phyloP scores from a whole-genome alignment of 2,329 filamentous ascomycete species.

The Teratosphaeria epicoccoides region DNA sequence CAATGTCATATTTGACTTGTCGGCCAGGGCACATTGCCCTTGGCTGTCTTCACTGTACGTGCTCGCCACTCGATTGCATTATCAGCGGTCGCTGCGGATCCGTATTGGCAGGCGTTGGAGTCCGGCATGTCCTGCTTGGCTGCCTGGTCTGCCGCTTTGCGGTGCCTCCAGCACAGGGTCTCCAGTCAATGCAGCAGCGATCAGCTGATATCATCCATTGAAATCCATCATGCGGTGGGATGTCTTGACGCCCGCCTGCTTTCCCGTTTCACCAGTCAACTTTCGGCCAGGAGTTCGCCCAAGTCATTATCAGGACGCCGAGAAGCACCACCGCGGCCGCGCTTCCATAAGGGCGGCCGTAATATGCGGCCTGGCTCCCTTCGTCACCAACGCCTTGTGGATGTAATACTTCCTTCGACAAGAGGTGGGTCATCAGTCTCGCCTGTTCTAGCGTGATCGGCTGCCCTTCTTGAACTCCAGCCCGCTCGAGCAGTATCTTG shows the following conservation, averaged over 20 bases:
- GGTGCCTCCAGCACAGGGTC: neutral
- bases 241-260: neutral
- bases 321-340: conserved; percentile 23
- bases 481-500: conserved; percentile 18
- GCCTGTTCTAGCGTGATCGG: conserved; percentile 26
- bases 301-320: conserved; percentile 23
- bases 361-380: conserved; percentile 15
- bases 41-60: neutral
- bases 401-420: conserved; percentile 20
- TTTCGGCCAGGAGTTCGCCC: conserved; percentile 33
- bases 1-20: neutral
- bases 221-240: no score
- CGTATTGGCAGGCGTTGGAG: neutral
- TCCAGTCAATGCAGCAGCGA: no score
- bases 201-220: no score
- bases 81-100: neutral
- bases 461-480: conserved; percentile 22
- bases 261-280: conserved; percentile 28
- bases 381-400: neutral
- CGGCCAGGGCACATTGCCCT: neutral
- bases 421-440: conserved; percentile 18
- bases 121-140: neutral
- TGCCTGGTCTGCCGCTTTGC: neutral
- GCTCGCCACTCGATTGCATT: neutral
- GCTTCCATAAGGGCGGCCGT: conserved; percentile 19